Evolutionary conservation across 108 stramenopile species (phyloP), one percentile per base, ranked within the genome.

Genomic region (Nannochloropsis gaditana): DNA sequence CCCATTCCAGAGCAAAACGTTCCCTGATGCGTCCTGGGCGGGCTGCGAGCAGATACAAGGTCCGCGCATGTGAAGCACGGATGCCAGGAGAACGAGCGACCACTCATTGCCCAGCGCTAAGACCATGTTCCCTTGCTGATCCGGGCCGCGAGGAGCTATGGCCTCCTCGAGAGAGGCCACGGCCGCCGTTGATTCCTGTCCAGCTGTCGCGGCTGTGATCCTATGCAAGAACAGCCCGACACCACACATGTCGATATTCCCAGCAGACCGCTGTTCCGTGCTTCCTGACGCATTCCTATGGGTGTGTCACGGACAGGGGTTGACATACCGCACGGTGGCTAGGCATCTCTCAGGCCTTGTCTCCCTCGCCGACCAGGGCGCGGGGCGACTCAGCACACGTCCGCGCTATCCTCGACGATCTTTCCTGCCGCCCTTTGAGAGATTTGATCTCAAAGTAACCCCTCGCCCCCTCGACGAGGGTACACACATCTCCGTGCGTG

Each of bases 1-100:
- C 41, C 91, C 91, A 85, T 91, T 91, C 86, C 89, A 91, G 8
- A 87, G 85, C 50, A 91, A 82, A 11, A 89, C 84, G 87, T 90
- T 91, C n/a, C 88, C 86, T 11, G 44, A 2, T 10, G 42, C 47
- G 81, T 90, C 90, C 44, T 87, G 42, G 9, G 87, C 86, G 9
- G 85, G 85, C 85, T 85, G 85, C 9, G 85, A 9, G 43, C 83
- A 86, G 5, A 90, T 5, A 1, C 41, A 9, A 44, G 85, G 85
- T 31, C 89, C 89, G 5, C 88, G 89, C 15, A 90, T 89, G 43
- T 90, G 89, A 15, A 90, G 87, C 83, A 90, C 89, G n/a, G 88
- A 44, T 11, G 86, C 87, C 80, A 89, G 17, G 17, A 89, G 43
- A 42, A 44, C 43, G 44, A 89, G 42, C 44, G 79, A 45, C 80